Evolutionary conservation across 2,329 filamentous ascomycete genomes (phyloP).

Genomic region (Diaporthe sp.): DNA sequence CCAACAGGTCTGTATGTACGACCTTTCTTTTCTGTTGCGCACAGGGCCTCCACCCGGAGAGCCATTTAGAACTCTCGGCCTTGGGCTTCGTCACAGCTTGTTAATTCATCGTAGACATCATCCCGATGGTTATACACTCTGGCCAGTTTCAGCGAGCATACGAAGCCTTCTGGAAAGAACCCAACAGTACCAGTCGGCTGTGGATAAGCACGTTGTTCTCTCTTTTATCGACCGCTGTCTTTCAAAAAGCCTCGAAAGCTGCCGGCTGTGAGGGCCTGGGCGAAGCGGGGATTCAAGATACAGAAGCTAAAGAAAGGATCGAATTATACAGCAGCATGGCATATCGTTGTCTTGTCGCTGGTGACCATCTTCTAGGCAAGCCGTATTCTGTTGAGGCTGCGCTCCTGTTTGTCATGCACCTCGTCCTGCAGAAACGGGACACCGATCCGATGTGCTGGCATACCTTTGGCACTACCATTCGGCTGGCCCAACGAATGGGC

Average conservation of each 20-base stretch:
- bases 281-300: slow-evolving; percentile 42
- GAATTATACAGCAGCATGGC: slow-evolving; percentile 53
- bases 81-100: background rate
- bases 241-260: slow-evolving; percentile 52
- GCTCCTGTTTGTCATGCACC: slow-evolving; percentile 59
- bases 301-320: slow-evolving; percentile 43
- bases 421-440: slow-evolving; percentile 57
- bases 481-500: slow-evolving; percentile 65
- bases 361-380: slow-evolving; percentile 60
- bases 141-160: slow-evolving; percentile 63
- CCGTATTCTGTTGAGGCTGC: slow-evolving; percentile 64
- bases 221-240: slow-evolving; percentile 57
- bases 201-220: slow-evolving; percentile 67
- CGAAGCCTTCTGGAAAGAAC: slow-evolving; percentile 60
- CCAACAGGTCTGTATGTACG: slow-evolving; percentile 49
- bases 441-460: slow-evolving; percentile 60
- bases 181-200: slow-evolving; percentile 56
- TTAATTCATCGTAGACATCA: slow-evolving; percentile 44
- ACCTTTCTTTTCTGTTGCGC: background rate
- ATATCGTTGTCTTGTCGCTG: slow-evolving; percentile 62
- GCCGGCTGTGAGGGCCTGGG: slow-evolving; percentile 44
- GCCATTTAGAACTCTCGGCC: background rate
- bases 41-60: background rate
- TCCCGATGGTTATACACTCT: slow-evolving; percentile 55
- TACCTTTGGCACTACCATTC: slow-evolving; percentile 60